Evolutionary conservation across 371 early-diverging fungal species (phyloP).

Genomic region (Chytridium lagenaria): DNA sequence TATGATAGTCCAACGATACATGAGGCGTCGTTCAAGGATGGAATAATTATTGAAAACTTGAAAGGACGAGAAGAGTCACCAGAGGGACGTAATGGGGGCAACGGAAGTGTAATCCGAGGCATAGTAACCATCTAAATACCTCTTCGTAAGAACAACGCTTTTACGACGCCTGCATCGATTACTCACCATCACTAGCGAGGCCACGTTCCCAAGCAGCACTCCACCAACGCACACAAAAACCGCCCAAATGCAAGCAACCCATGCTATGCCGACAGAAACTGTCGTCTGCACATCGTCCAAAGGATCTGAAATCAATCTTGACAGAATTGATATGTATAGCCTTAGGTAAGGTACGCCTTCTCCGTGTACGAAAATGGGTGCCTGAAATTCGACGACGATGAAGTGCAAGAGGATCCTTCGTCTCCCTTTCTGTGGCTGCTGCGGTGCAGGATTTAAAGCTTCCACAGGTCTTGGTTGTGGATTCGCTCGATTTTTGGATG

Average conservation of each 20-base stretch:
- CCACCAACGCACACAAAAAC: constrained; percentile 1
- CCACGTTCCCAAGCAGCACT: constrained; percentile 6
- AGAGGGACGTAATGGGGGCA: not conserved
- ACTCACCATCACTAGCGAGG: constrained; percentile 5
- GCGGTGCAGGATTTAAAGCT: not conserved
- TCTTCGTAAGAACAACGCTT: not conserved
- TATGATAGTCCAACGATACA: constrained; percentile 8
- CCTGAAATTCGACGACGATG: constrained; percentile 2
- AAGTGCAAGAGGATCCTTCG: not conserved
- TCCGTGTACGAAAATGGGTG: constrained; percentile 20
- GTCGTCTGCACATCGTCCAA: not conserved
- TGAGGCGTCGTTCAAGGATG: constrained; percentile 5
- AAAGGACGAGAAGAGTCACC: not conserved
- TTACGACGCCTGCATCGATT: too few species aligned
- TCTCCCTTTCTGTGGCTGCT: not conserved
- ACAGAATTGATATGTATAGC: not conserved
- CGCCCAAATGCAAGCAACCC: constrained; percentile 18
- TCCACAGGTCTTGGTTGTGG: not conserved
- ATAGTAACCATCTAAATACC: constrained; percentile 5
- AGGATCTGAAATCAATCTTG: not conserved
- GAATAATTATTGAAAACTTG: constrained; percentile 15
- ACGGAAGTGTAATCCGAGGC: constrained; percentile 11
- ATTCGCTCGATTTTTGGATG: constrained; percentile 8
- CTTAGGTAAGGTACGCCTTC: not conserved
- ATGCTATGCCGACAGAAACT: constrained; percentile 7